Base-by-base conservation (phyloP, 73 alveolate species). In the Paramecium bursaria region DNA sequence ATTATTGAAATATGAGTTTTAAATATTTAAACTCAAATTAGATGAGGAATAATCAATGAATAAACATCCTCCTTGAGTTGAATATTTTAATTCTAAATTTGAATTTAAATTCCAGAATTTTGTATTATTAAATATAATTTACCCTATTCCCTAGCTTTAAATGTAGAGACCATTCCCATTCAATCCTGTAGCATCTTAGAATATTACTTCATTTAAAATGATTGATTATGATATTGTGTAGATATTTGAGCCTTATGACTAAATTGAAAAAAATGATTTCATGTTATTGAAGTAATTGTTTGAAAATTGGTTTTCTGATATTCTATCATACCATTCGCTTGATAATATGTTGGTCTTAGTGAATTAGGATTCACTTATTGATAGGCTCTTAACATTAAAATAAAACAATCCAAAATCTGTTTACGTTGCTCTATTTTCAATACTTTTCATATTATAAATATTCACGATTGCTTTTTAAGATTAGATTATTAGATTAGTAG, bases 21-120 rank as follows among this genome's bases (percentile, higher is more conserved):
- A 6, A 67, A 15, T 9, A 7, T 25, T 25, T 31, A 67, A 33
- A 4, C 14, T 67, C 11, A 67, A 47, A 39, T 15, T 21, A 0
- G 19, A 10, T 3, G 44, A 9, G 7, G 53, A 25, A 7, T 35
- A 42, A 42, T 67, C 55, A 67, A 67, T 31, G 0, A 26, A 67
- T 35, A 67, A 27, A 21, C 82, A 31, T 3, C 82, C 82, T 2
- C 82, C 82, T n/a, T 67, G 11, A 17, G 82, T 67, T 21, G 19
- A 67, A 19, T 67, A 67, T 42, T 67, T 67, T 3, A 39, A 27
- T 5, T 67, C 82, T 19, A 67, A 67, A 67, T 42, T 67, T 2
- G 60, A 10, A 4, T 6, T 67, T 6, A 67, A 39, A 14, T 67
- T 42, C 10, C 22, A 39, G 15, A 67, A 67, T n/a, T 1, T 67